These are phyloP conservation scores for Candida quercuum DNA, from an alignment of 805 yeast genomes.

Conservation along the genomic window DNA sequence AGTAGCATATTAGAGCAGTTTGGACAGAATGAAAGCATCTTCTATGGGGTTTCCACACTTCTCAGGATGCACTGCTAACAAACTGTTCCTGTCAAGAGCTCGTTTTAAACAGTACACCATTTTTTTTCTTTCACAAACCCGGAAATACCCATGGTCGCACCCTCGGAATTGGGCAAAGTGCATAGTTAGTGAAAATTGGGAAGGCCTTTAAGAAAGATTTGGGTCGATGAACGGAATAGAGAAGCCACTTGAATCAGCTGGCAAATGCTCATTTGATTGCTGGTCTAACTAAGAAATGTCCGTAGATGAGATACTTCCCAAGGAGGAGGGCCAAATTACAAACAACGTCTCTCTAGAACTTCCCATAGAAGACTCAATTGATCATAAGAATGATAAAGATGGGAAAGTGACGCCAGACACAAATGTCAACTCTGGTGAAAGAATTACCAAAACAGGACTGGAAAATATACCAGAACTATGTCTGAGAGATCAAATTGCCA, in stretches of 20 bases:
- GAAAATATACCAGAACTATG: not conserved
- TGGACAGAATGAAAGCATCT: slow-evolving; percentile 93
- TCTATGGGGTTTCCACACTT: not conserved
- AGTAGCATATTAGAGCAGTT: slow-evolving; percentile 88
- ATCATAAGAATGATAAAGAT: not conserved
- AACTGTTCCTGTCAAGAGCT: no score
- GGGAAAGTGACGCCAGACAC: not conserved
- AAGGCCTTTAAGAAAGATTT: no score
- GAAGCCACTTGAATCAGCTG: no score
- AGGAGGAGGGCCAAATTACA: no score
- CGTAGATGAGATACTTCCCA: not conserved
- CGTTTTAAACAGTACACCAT: not conserved
- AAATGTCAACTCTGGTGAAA: no score
- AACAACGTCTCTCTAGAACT: no score
- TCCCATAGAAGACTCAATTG: not conserved
- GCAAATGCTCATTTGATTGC: no score
- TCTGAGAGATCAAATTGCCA: not conserved
- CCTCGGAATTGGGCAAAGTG: no score
- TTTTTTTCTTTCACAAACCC: not conserved
- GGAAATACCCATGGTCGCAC: no score
- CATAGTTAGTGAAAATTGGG: no score
- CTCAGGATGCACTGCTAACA: no score
- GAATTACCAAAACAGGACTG: not conserved
- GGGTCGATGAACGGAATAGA: no score
- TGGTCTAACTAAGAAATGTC: not conserved